Evolutionary conservation across 768 basidiomycete genomes (phyloP).

Genomic region (Hygrocybe punicea): DNA sequence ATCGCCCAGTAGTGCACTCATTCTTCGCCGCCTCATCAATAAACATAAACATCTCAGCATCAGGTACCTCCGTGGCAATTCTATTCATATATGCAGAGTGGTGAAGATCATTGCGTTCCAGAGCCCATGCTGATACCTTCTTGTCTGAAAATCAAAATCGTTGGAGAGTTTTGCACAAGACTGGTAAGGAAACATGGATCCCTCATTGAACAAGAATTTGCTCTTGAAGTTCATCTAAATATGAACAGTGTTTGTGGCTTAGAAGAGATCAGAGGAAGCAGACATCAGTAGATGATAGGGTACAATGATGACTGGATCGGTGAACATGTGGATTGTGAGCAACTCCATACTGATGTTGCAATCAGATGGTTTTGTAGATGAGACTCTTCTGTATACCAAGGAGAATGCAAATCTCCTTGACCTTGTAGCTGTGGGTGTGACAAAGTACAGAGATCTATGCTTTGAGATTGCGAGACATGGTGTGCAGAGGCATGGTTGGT

Average conservation of each 20-base stretch:
- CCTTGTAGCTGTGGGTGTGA: constrained; percentile 7
- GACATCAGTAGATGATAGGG: constrained; percentile 5
- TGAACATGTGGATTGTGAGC: constrained; percentile 7
- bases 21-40: constrained; percentile 32
- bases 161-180: neutral
- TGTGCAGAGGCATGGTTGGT: no score
- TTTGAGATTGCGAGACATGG: constrained; percentile 12
- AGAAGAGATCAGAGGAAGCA: constrained; percentile 7
- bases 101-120: constrained; percentile 3
- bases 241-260: constrained; percentile 6
- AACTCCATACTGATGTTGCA: neutral
- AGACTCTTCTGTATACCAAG: constrained; percentile 20
- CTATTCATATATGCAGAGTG: constrained; percentile 4
- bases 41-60: constrained; percentile 12
- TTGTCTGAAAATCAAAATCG: constrained; percentile 2
- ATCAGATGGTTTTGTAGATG: constrained; percentile 7
- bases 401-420: constrained; percentile 18
- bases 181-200: neutral
- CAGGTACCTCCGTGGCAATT: neutral
- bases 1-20: constrained; percentile 19
- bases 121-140: neutral
- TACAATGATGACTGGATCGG: neutral
- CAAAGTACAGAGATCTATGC: constrained; percentile 16
- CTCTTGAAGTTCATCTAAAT: constrained; percentile 6
- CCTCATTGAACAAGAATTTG: neutral